Evolutionary conservation across 2,329 filamentous ascomycete genomes (phyloP).

Genomic region (Chaetomium globosum): DNA sequence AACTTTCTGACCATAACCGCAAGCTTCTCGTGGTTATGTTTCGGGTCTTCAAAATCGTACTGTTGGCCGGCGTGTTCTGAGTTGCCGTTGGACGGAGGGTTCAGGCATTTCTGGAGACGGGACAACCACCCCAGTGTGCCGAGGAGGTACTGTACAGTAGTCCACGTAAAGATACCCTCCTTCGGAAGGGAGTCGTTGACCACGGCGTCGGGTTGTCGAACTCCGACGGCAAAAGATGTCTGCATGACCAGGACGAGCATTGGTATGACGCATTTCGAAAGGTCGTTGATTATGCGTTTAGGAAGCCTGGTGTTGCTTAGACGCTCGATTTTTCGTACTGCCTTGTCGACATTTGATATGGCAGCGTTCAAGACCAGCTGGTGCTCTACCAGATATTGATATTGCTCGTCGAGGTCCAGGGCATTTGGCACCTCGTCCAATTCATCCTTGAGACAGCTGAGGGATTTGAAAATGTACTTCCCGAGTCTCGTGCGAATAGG

Average conservation of each 20-base stretch:
- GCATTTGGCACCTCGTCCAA: slow-evolving; percentile 21
- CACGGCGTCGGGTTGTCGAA: slow-evolving; percentile 6
- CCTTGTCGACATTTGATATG: slow-evolving; percentile 9
- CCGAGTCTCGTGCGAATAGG: slow-evolving; percentile 6
- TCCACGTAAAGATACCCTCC: slow-evolving; percentile 21
- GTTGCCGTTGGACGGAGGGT: not conserved
- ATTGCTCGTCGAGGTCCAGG: slow-evolving; percentile 8
- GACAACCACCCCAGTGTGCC: slow-evolving; percentile 23
- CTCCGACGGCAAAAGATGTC: slow-evolving; percentile 20
- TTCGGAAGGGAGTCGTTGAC: not conserved
- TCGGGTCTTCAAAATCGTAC: not conserved
- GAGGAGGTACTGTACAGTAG: slow-evolving; percentile 25
- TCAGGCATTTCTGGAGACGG: slow-evolving; percentile 1
- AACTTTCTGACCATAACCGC: slow-evolving; percentile 15
- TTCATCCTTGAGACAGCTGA: slow-evolving; percentile 3
- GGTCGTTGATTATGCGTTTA: slow-evolving; percentile 3
- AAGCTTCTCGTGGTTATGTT: slow-evolving; percentile 5
- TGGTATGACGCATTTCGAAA: slow-evolving; percentile 24
- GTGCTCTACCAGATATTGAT: not conserved
- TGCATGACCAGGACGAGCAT: slow-evolving; percentile 27
- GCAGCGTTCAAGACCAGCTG: not conserved
- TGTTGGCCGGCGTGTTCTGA: not conserved
- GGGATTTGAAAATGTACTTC: not conserved
- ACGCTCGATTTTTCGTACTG: not conserved
- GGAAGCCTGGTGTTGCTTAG: not conserved